These are phyloP conservation scores for Telopea speciosissima DNA, from an alignment of 177 flowering plant species.

Conservation along the genomic window DNA sequence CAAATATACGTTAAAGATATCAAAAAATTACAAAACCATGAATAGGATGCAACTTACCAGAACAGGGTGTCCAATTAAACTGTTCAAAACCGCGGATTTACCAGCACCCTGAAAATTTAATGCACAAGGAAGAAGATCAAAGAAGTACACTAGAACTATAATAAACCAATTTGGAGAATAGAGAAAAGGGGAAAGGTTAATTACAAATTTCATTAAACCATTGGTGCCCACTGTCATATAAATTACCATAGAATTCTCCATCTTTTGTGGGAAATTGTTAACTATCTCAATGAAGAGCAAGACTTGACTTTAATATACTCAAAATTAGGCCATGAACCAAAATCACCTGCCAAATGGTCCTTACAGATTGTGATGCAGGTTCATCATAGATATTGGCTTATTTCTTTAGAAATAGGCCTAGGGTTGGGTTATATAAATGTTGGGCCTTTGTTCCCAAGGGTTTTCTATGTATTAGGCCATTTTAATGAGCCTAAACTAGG, in stretches of 20 bases:
- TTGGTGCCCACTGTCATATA: neutral
- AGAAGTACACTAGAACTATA: neutral
- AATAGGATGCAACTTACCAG: constrained; percentile 29
- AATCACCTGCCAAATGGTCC: neutral
- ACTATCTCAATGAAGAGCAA: neutral
- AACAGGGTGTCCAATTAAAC: constrained; percentile 62
- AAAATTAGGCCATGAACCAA: neutral
- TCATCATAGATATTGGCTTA: too few species aligned
- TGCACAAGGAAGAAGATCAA: constrained; percentile 6
- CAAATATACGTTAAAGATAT: neutral
- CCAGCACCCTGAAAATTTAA: constrained; percentile 45
- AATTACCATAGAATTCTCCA: too few species aligned
- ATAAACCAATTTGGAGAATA: neutral
- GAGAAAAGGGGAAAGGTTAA: neutral
- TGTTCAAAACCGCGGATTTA: constrained; percentile 57
- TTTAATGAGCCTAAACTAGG: too few species aligned
- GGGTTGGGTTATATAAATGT: too few species aligned
- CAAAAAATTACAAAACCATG: neutral
- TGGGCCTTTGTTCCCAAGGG: too few species aligned
- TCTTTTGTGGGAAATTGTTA: neutral
- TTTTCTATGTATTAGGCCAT: too few species aligned
- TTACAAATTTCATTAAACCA: neutral
- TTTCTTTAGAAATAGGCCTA: too few species aligned
- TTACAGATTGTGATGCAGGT: too few species aligned
- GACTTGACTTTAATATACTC: neutral